These are phyloP conservation scores for Diaporthe humulicola DNA, from an alignment of 2,329 filamentous ascomycete genomes.

Conservation along the genomic window DNA sequence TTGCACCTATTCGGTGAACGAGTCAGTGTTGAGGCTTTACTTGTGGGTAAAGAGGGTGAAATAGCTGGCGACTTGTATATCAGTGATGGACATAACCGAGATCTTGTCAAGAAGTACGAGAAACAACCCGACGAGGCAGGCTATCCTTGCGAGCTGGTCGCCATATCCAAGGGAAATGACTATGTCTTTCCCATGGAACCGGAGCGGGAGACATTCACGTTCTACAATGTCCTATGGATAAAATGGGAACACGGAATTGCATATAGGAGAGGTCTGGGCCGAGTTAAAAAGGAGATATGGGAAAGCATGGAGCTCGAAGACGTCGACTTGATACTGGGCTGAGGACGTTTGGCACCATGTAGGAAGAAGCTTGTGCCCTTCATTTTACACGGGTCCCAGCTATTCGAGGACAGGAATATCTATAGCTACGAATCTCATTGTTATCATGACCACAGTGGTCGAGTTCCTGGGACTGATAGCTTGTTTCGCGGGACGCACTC, in stretches of 20 bases:
- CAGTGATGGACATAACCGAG: background rate
- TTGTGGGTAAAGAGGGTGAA: background rate
- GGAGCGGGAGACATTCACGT: background rate
- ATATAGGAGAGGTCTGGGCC: background rate
- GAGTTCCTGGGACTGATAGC: too few species aligned
- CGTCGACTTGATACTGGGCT: background rate
- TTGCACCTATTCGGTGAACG: background rate
- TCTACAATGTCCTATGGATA: background rate
- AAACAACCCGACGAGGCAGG: background rate
- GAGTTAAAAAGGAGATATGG: background rate
- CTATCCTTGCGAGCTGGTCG: background rate
- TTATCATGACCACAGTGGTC: too few species aligned
- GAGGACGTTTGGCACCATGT: too few species aligned
- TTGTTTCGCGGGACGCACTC: too few species aligned
- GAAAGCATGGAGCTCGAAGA: background rate
- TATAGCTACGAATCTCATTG: background rate
- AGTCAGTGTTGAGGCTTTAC: background rate
- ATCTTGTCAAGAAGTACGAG: background rate
- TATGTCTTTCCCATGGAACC: background rate
- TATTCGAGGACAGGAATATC: background rate
- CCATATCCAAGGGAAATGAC: background rate
- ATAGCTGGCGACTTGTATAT: background rate
- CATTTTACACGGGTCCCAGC: background rate
- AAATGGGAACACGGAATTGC: background rate
- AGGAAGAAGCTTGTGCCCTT: too few species aligned